Percentiles rank a stretch among this genome's conserved stretches.
phyloP scores from a whole-genome alignment of 164 flowering plant genomes.

The Annona squamosa region DNA sequence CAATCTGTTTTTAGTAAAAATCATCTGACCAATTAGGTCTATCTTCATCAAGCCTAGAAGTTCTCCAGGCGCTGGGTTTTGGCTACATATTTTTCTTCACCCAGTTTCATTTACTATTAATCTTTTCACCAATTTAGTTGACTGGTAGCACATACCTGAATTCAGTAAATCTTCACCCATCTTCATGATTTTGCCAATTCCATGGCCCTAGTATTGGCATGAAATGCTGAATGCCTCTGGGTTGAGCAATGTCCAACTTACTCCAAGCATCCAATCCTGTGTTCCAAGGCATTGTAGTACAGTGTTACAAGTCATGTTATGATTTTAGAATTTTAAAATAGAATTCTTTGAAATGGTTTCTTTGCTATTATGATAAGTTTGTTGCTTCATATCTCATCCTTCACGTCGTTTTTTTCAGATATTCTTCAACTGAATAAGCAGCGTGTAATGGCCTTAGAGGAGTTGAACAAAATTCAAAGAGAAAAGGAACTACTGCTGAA shows the following conservation, averaged over 20 bases:
- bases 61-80: too few species aligned
- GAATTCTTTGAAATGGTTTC: neutral
- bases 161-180: too few species aligned
- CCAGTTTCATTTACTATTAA: too few species aligned
- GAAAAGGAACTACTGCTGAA: constrained; percentile 47
- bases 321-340: neutral
- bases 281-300: neutral
- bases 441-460: constrained; percentile 59
- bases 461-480: constrained; percentile 38
- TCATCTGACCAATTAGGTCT: too few species aligned
- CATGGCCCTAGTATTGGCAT: too few species aligned
- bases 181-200: too few species aligned
- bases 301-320: neutral
- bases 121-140: too few species aligned
- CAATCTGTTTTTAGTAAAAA: too few species aligned
- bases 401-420: constrained; percentile 32
- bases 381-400: constrained; percentile 6
- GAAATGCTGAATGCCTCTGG: neutral
- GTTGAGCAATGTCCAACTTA: neutral
- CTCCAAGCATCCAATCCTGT: neutral
- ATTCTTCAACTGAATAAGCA: constrained; percentile 61
- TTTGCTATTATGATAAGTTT: neutral
- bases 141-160: too few species aligned
- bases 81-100: too few species aligned
- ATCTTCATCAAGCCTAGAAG: too few species aligned